Percentiles rank a stretch among this genome's conserved stretches.
These are phyloP conservation scores for Sporobolomyces pararoseus DNA, from an alignment of 768 basidiomycete species.

Conservation along the genomic window DNA sequence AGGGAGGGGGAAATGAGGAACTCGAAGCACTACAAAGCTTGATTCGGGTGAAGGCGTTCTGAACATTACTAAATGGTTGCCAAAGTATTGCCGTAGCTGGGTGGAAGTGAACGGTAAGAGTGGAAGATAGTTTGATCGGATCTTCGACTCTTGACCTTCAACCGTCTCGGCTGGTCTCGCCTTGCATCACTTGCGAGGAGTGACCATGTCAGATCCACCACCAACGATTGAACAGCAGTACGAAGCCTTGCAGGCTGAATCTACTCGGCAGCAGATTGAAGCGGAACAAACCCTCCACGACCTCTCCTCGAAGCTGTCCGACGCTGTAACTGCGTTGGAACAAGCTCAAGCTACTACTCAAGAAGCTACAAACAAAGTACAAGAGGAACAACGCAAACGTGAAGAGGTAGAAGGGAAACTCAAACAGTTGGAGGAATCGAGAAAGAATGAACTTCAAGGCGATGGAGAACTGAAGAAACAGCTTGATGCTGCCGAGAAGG, in stretches of 20 bases:
- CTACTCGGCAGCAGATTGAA: conserved; percentile 30
- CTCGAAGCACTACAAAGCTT: too few relatives aligned
- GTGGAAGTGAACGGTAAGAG: background rate
- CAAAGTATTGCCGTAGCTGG: too few relatives aligned
- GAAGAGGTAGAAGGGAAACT: background rate
- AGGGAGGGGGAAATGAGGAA: too few relatives aligned
- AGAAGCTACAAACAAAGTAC: background rate
- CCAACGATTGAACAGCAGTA: conserved; percentile 20
- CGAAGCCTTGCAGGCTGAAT: conserved; percentile 17
- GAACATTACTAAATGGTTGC: too few relatives aligned
- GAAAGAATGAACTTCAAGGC: conserved; percentile 44
- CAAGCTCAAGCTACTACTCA: background rate
- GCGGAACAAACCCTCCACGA: conserved; percentile 39
- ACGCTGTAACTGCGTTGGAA: background rate
- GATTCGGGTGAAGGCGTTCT: too few relatives aligned
- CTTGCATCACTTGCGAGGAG: background rate
- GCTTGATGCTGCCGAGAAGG: conserved; percentile 63
- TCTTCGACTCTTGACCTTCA: background rate
- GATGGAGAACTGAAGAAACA: conserved; percentile 87
- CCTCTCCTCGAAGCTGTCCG: conserved; percentile 5
- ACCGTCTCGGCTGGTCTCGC: conserved; percentile 13
- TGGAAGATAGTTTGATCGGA: background rate
- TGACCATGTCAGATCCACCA: conserved; percentile 12
- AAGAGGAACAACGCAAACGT: conserved; percentile 6
- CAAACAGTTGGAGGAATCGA: background rate